phyloP scores from a whole-genome alignment of 768 basidiomycete species.

The Collybia mongolica region DNA sequence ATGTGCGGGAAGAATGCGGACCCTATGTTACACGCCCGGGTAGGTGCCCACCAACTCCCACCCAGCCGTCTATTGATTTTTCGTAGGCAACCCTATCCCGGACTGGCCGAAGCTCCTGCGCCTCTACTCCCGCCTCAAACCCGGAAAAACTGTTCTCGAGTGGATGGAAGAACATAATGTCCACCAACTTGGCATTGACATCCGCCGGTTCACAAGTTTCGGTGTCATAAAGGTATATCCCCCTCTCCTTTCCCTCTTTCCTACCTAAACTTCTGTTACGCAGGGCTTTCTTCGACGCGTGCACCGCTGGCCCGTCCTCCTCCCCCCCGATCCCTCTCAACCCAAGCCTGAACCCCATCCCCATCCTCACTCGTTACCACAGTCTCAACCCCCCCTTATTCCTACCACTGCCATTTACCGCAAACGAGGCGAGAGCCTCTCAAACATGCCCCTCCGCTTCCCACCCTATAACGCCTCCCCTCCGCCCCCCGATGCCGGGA shows the following conservation, averaged over 20 bases:
- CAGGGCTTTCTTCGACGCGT: conserved; percentile 91
- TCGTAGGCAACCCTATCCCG: conserved; percentile 54
- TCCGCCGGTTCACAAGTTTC: conserved; percentile 93
- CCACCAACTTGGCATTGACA: conserved; percentile 75
- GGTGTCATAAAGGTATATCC: conserved; percentile 88
- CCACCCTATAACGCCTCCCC: conserved; percentile 23
- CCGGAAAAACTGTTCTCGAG: conserved; percentile 78
- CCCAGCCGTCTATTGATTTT: conserved; percentile 4
- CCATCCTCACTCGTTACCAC: conserved; percentile 2
- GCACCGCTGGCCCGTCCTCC: conserved; percentile 87
- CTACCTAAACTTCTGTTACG: background rate
- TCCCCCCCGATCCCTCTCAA: conserved; percentile 37
- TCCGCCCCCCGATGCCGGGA: conserved; percentile 15
- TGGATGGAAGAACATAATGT: conserved; percentile 86
- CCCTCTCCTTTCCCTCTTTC: background rate
- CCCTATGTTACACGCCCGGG: conserved; percentile 85
- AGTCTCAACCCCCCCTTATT: conserved; percentile 1
- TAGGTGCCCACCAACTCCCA: conserved; percentile 20
- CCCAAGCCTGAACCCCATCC: conserved; percentile 16
- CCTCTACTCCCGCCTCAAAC: conserved; percentile 83
- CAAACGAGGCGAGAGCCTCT: conserved; percentile 37
- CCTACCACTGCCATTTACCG: conserved; percentile 25
- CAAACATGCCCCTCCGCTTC: conserved; percentile 25
- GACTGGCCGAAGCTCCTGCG: conserved; percentile 88
- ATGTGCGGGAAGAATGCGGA: conserved; percentile 89